These are phyloP conservation scores for Tolypocladium guangdongense DNA, from an alignment of 2,329 filamentous ascomycete genomes.

Conservation along the genomic window DNA sequence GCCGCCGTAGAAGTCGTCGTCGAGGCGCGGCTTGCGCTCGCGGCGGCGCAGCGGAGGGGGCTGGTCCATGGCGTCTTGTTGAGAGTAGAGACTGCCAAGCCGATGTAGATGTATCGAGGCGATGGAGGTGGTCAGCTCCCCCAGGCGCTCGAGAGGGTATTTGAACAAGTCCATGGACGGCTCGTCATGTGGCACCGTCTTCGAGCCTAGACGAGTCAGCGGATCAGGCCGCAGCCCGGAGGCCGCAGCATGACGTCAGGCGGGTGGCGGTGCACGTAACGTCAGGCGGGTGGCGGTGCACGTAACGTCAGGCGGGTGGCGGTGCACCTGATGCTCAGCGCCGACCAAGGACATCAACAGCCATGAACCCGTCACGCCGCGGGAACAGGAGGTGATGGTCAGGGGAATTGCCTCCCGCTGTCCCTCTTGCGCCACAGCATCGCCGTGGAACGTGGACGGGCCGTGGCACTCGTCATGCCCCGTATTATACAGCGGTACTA, in stretches of 20 bases:
- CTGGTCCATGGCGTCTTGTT: slow-evolving; percentile 13
- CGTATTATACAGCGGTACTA: no score
- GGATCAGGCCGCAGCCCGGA: neutral
- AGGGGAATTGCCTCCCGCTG: no score
- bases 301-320: no score
- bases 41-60: slow-evolving; percentile 13
- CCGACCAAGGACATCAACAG: no score
- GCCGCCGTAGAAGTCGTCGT: slow-evolving; percentile 12
- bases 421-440: no score
- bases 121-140: neutral
- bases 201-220: neutral
- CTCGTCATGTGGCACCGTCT: neutral
- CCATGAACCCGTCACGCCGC: neutral
- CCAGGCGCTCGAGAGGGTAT: neutral
- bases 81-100: neutral
- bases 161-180: neutral
- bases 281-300: no score
- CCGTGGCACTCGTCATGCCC: no score
- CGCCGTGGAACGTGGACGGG: no score
- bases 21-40: slow-evolving; percentile 10
- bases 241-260: neutral
- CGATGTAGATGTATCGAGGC: neutral
- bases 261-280: no score
- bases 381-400: no score
- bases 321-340: no score